Percentiles rank a stretch among this genome's conserved stretches.
phyloP scores from a whole-genome alignment of 495 filamentous ascomycete genomes.

The Talaromyces nanjingensis region DNA sequence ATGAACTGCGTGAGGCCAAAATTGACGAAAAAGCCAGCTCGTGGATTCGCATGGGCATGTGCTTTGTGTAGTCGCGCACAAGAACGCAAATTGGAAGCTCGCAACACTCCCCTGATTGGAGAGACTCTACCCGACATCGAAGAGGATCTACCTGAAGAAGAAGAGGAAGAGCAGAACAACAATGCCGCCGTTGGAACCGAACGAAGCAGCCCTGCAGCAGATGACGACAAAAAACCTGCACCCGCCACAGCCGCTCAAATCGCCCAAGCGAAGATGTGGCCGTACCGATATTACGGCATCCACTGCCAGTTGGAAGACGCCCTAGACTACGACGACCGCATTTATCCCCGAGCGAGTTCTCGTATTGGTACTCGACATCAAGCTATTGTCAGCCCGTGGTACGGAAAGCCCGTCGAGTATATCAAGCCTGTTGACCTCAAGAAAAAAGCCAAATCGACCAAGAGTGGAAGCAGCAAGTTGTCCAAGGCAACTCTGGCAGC shows the following conservation, averaged over 20 bases:
- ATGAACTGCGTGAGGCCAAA: constrained; percentile 96
- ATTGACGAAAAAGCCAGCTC: constrained; percentile 89
- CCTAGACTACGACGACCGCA: constrained; percentile 94
- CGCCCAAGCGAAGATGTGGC: constrained; percentile 89
- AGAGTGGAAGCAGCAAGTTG: constrained; percentile 63
- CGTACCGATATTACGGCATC: constrained; percentile 90
- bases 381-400: constrained; percentile 78
- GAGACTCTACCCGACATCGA: constrained; percentile 72
- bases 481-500: constrained; percentile 74
- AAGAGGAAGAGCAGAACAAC: constrained; percentile 52
- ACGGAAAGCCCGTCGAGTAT: constrained; percentile 75
- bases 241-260: constrained; percentile 84
- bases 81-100: constrained; percentile 84
- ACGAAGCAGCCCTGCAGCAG: constrained; percentile 52
- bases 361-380: constrained; percentile 89
- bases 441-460: constrained; percentile 57
- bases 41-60: constrained; percentile 97
- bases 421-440: constrained; percentile 84
- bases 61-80: constrained; percentile 91
- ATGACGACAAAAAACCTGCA: constrained; percentile 46
- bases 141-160: constrained; percentile 29
- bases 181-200: constrained; percentile 39
- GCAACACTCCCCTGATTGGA: constrained; percentile 80
- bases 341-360: constrained; percentile 92
- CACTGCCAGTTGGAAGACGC: constrained; percentile 96